Evolutionary conservation across 2,329 filamentous ascomycete genomes (phyloP), one percentile per base, ranked within the genome.

Genomic region (Verruconis gallopava): DNA sequence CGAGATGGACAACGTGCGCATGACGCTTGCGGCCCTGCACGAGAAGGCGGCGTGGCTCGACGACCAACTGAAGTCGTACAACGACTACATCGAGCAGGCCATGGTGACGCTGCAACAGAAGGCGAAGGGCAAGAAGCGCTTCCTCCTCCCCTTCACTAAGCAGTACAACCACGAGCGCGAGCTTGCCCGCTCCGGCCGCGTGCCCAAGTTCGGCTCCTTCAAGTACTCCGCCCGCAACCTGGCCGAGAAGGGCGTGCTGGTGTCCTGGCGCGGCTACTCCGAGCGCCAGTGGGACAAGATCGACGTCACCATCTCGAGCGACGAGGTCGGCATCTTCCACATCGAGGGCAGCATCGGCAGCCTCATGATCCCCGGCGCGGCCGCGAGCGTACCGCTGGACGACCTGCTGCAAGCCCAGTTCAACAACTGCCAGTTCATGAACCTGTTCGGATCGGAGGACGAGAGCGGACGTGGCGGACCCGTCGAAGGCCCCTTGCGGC

Each of bases 81-180:
- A 98, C 58, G 86, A 98, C 65, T 98, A 98, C 63, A 94, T 98
- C 55, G 93, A 98, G 65, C 88, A 94, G 61, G 89, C 91, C 38
- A 95, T 98, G 85, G 73, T 88, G 46, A 98, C 93, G 3, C 70
- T 98, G 45, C 91, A 96, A 61, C 91, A 96, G 61, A 94, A 84
- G 64, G 93, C 95, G 62, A 95, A 95, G 64, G 88, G 81, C 47
- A 93, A 93, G 67, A 93, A 93, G 61, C 77, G 82, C 41, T 95
- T 95, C 70, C 72, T 95, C 43, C 74, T 98, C 60, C 91, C 91
- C 12, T 98, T 98, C 60, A 95, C 89, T 18, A 93, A 93, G 56
- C 91, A 98, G 62, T 98, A 94, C 75, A 93, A 95, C 62, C 91
- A 98, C 63, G 86, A 96, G 66, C 81, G 86, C 50, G 91, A 98